Conservation (phyloP, 2,329 filamentous ascomycete genomes). For the Alternaria consortialis region DNA sequence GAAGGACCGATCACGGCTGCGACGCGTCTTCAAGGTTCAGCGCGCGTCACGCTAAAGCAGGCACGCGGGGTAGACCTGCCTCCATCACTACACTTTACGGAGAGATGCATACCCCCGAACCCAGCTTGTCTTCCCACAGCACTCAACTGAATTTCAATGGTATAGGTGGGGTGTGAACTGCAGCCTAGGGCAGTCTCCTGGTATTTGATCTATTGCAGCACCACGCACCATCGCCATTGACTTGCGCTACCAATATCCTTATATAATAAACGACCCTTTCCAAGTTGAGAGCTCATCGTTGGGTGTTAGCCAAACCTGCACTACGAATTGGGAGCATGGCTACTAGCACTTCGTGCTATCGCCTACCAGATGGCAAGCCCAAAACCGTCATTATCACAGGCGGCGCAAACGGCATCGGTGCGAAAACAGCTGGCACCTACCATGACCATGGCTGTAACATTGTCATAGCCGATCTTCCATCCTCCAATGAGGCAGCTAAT, state of each 20-base stretch:
- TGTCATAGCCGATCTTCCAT: conserved; percentile 50
- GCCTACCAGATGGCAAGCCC: conserved; percentile 24
- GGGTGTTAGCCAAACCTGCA: neutral
- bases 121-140: neutral
- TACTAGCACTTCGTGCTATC: conserved; percentile 7
- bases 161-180: neutral
- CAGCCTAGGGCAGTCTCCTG: neutral
- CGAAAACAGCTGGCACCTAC: conserved; percentile 51
- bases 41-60: neutral
- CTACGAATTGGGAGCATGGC: neutral
- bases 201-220: neutral
- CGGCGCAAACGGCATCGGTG: conserved; percentile 54
- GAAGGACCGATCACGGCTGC: neutral
- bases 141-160: neutral
- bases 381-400: conserved; percentile 56
- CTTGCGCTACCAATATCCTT: neutral
- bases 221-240: neutral
- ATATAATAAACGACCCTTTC: neutral
- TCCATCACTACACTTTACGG: neutral
- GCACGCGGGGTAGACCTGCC: neutral
- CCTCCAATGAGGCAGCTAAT: conserved; percentile 33
- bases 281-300: neutral
- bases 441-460: conserved; percentile 52
- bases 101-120: neutral
- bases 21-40: neutral